Evolutionary conservation across 2,329 filamentous ascomycete genomes (phyloP).

Genomic region (Talaromyces sp.): DNA sequence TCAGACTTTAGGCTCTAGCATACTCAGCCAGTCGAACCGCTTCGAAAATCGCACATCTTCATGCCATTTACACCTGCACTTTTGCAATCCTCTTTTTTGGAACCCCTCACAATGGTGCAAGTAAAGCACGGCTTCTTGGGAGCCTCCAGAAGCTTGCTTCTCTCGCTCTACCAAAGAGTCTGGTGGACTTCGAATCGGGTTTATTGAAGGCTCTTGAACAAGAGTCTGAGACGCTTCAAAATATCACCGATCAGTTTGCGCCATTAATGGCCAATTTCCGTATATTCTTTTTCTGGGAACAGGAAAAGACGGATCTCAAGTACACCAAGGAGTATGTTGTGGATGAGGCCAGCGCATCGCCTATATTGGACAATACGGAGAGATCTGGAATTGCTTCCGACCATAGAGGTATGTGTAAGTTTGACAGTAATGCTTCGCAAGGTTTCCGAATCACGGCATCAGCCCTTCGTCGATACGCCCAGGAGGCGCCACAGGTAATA

Average conservation of each 20-base stretch:
- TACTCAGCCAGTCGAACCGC: constrained; percentile 26
- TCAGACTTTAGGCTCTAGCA: constrained; percentile 27
- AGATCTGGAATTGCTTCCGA: constrained; percentile 30
- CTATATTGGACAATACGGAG: constrained; percentile 33
- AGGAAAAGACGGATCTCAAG: constrained; percentile 32
- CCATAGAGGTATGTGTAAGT: constrained; percentile 29
- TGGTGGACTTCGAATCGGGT: constrained; percentile 34
- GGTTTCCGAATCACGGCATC: constrained; percentile 25
- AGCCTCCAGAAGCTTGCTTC: constrained; percentile 27
- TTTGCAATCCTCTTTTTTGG: constrained; percentile 35
- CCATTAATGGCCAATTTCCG: constrained; percentile 34
- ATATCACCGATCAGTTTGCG: constrained; percentile 36
- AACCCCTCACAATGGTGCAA: constrained; percentile 35
- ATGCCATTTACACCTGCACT: constrained; percentile 36
- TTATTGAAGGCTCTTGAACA: constrained; percentile 52
- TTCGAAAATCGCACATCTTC: constrained; percentile 25
- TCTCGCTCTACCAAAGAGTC: constrained; percentile 23
- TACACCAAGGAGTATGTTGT: constrained; percentile 31
- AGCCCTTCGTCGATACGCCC: constrained; percentile 10
- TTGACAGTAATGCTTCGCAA: constrained; percentile 21
- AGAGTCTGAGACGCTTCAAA: constrained; percentile 37
- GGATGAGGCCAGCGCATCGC: constrained; percentile 26
- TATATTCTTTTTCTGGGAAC: constrained; percentile 40
- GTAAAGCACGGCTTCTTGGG: constrained; percentile 23
- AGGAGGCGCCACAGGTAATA: constrained; percentile 4